Percentiles rank a stretch among this genome's conserved stretches.
phyloP scores from a whole-genome alignment of 108 stramenopile genomes.

The Licmophora abbreviata region DNA sequence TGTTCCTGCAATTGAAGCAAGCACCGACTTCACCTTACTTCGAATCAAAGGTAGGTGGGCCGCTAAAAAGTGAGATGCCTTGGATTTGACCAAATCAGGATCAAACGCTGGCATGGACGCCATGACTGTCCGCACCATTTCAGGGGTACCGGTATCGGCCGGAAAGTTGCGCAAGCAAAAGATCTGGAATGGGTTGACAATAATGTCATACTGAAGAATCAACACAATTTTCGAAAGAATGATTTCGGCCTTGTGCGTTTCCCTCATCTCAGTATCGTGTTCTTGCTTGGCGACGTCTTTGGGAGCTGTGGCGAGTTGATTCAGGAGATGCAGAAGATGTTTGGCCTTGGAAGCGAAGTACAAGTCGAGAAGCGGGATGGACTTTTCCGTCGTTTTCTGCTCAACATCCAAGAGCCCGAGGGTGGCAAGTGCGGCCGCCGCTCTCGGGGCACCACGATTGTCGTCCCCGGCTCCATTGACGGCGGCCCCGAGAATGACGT shows the following conservation, averaged over 20 bases:
- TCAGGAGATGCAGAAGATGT: conserved; percentile 48
- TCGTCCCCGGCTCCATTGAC: conserved; percentile 8
- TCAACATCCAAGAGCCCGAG: conserved; percentile 49
- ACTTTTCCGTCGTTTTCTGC: conserved; percentile 8
- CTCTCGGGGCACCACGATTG: conserved; percentile 22
- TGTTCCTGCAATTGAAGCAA: conserved; percentile 76
- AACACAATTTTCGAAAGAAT: conserved; percentile 72
- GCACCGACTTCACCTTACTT: conserved; percentile 71
- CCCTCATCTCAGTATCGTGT: no score
- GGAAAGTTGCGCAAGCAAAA: conserved; percentile 64
- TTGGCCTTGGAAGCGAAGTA: conserved; percentile 82
- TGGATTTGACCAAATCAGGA: conserved; percentile 41
- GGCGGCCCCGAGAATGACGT: conserved; percentile 33
- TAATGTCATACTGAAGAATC: conserved; percentile 79
- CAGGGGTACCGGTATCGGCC: not conserved
- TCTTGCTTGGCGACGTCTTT: not conserved
- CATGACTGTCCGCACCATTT: conserved; percentile 26
- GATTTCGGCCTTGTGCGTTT: conserved; percentile 42
- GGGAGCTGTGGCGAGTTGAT: conserved; percentile 24
- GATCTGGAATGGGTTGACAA: conserved; percentile 78
- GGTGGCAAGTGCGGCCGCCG: conserved; percentile 66
- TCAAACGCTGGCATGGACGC: conserved; percentile 66
- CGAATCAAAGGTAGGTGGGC: conserved; percentile 76
- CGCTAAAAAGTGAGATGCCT: conserved; percentile 70
- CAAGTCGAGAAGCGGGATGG: conserved; percentile 49